Conservation (phyloP, 257 asterid genomes). For the Solanum arcanum region DNA sequence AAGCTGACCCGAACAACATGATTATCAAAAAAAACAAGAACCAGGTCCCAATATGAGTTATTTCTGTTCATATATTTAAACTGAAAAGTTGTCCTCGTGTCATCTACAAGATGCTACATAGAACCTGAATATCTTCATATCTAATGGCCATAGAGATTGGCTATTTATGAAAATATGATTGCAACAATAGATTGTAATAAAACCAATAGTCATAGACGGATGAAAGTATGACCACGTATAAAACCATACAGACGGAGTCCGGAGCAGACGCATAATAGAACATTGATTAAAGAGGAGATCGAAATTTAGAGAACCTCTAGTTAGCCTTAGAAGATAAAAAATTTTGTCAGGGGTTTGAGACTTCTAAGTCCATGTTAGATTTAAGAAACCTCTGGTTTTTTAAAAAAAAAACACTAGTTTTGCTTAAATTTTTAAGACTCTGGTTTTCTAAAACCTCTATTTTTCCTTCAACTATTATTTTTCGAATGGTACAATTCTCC, state of each 20-base stretch:
- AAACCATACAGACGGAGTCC: neutral
- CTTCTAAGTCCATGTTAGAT: neutral
- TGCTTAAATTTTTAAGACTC: neutral
- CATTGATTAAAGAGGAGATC: neutral
- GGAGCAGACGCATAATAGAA: neutral
- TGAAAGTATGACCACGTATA: neutral
- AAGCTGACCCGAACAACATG: neutral
- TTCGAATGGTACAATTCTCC: neutral
- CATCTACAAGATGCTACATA: neutral
- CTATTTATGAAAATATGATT: neutral
- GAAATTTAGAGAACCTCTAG: neutral
- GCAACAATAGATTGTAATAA: neutral
- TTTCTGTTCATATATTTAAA: neutral
- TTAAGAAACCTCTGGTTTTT: neutral
- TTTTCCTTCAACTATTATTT: neutral
- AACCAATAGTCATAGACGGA: neutral
- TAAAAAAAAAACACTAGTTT: neutral
- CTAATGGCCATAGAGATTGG: neutral
- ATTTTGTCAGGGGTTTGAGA: neutral
- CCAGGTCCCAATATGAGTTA: neutral
- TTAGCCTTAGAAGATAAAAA: neutral
- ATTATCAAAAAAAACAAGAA: neutral
- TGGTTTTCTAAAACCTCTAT: neutral
- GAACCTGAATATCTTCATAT: neutral
- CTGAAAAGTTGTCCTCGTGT: neutral